phyloP scores from a whole-genome alignment of 352 stramenopile species.

The Peronospora belbahrii region DNA sequence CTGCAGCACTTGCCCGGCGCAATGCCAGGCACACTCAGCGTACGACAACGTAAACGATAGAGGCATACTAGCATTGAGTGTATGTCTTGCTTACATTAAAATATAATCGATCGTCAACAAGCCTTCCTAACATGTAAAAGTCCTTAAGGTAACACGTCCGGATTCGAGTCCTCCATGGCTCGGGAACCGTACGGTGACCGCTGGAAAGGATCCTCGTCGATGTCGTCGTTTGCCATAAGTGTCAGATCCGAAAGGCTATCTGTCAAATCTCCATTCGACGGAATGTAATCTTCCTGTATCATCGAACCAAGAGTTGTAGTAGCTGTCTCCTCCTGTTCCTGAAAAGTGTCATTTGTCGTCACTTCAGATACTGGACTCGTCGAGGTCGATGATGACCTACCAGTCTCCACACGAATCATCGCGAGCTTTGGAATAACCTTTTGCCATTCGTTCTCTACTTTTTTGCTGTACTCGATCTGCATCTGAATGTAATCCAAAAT shows the following conservation, averaged over 20 bases:
- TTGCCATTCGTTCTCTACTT: conserved; percentile 80
- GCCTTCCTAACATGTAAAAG: not conserved
- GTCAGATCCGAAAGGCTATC: conserved; percentile 50
- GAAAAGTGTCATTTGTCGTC: conserved; percentile 10
- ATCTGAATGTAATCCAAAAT: conserved; percentile 96
- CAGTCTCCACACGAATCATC: conserved; percentile 61
- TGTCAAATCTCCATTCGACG: conserved; percentile 41
- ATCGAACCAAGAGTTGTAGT: conserved; percentile 21
- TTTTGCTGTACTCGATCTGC: conserved; percentile 95
- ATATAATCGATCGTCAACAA: conserved; percentile 17
- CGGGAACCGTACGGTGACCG: conserved; percentile 24
- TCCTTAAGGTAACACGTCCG: conserved; percentile 28
- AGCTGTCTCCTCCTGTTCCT: conserved; percentile 9
- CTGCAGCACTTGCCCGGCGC: conserved; percentile 25
- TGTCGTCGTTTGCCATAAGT: conserved; percentile 31
- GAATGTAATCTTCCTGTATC: conserved; percentile 76
- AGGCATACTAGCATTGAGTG: conserved; percentile 6
- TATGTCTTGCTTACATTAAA: conserved; percentile 28
- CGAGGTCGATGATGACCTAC: conserved; percentile 24
- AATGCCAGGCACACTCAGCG: conserved; percentile 8
- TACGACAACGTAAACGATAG: conserved; percentile 6
- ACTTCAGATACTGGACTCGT: conserved; percentile 32
- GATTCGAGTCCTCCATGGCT: conserved; percentile 25
- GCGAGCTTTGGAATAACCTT: conserved; percentile 65
- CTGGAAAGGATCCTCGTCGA: conserved; percentile 22